These are phyloP conservation scores for Ophiosphaerella herpotricha DNA, from an alignment of 2,329 filamentous ascomycete species.

Conservation along the genomic window DNA sequence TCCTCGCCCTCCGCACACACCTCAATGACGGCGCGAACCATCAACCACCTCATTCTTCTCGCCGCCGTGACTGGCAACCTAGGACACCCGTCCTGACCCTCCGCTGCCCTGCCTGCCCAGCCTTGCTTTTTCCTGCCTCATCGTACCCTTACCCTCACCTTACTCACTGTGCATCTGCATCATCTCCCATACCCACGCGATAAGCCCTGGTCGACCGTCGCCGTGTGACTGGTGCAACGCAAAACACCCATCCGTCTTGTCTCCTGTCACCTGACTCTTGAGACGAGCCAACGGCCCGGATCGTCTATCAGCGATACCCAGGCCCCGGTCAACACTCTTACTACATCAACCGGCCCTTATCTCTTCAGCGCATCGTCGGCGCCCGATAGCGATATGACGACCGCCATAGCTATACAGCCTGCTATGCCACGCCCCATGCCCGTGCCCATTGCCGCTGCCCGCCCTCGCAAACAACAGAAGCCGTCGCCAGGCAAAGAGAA, in stretches of 20 bases:
- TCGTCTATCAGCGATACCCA: conserved; percentile 28
- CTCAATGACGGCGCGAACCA: conserved; percentile 51
- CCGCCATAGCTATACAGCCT: conserved; percentile 54
- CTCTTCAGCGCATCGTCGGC: conserved; percentile 27
- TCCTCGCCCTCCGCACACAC: conserved; percentile 18
- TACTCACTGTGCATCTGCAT: conserved; percentile 8
- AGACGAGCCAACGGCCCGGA: conserved; percentile 38
- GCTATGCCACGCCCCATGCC: conserved; percentile 51
- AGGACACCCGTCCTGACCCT: conserved; percentile 23
- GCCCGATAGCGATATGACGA: conserved; percentile 49
- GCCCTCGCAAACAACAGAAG: conserved; percentile 47
- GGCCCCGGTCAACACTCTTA: conserved; percentile 24
- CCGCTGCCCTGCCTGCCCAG: conserved; percentile 3
- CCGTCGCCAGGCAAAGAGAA: conserved; percentile 51
- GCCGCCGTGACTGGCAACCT: conserved; percentile 46
- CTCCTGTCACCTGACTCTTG: conserved; percentile 22
- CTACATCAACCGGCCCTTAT: conserved; percentile 29
- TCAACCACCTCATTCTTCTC: conserved; percentile 50
- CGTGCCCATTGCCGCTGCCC: conserved; percentile 53
- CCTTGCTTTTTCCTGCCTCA: too few species aligned
- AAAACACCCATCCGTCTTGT: conserved; percentile 20
- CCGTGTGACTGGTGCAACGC: conserved; percentile 37
- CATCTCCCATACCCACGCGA: conserved; percentile 42
- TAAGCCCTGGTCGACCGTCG: conserved; percentile 39
- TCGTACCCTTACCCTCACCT: too few species aligned